A percentile compares a stretch with the other conserved stretches of the same genome.
These are phyloP conservation scores for Neckera pumila DNA, from an alignment of 225 moss, liverwort and hornwort species.

Conservation along the genomic window DNA sequence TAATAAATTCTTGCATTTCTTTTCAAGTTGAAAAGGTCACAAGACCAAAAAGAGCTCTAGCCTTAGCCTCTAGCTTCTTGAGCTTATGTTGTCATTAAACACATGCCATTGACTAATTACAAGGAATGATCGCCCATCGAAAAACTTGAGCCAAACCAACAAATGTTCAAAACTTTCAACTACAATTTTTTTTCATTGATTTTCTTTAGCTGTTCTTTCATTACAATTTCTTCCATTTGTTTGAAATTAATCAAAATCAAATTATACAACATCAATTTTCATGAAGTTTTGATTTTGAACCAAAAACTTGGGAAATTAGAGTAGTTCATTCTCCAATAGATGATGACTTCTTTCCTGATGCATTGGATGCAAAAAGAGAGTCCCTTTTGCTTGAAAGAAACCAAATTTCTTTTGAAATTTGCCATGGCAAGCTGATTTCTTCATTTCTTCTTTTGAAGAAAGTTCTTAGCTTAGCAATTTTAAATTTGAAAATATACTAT, in stretches of 20 bases:
- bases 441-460: too few species aligned
- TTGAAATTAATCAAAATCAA: too few species aligned
- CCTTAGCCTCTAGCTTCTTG: too few species aligned
- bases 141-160: too few species aligned
- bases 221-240: too few species aligned
- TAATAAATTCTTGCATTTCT: background rate
- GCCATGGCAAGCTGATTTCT: background rate
- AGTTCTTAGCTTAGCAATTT: background rate
- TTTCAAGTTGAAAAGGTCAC: background rate
- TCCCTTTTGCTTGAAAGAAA: background rate
- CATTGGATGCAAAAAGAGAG: background rate
- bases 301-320: background rate
- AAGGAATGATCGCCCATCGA: too few species aligned
- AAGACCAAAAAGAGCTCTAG: background rate
- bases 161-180: background rate
- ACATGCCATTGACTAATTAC: too few species aligned
- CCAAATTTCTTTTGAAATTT: background rate
- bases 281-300: background rate
- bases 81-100: too few species aligned
- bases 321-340: background rate
- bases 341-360: too few species aligned
- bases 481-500: background rate
- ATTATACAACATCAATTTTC: background rate
- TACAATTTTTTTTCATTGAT: too few species aligned
- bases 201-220: background rate